Percentiles rank a stretch among this genome's conserved stretches.
Conservation (phyloP, 2,329 filamentous ascomycete species). For the Ophiocordyceps camponoti-floridani region DNA sequence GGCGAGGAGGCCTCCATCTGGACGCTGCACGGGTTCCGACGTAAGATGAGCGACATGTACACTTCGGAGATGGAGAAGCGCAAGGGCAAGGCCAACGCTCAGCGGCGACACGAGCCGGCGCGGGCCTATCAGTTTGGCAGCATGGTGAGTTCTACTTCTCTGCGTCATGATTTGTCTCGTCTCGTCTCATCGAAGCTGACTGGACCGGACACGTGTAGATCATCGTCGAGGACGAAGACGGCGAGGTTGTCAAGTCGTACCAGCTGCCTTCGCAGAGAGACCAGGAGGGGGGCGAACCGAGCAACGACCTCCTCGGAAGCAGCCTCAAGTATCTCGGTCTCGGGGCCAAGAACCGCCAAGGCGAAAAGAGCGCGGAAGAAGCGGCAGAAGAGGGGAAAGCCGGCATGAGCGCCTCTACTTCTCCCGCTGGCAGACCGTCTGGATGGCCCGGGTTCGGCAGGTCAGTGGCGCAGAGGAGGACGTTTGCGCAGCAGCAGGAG, state of each 20-base stretch:
- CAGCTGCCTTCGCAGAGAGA: slow-evolving; percentile 43
- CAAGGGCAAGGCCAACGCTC: slow-evolving; percentile 42
- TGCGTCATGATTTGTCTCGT: no score
- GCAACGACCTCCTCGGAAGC: slow-evolving; percentile 19
- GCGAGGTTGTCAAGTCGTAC: slow-evolving; percentile 73
- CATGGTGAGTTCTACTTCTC: slow-evolving; percentile 34
- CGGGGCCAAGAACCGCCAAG: slow-evolving; percentile 22
- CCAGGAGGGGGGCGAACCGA: slow-evolving; percentile 17
- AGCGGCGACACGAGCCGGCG: slow-evolving; percentile 52
- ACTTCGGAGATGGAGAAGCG: slow-evolving; percentile 44
- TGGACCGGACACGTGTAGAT: slow-evolving; percentile 32
- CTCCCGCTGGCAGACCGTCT: slow-evolving; percentile 21
- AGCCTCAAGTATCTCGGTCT: slow-evolving; percentile 38
- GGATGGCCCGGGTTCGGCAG: slow-evolving; percentile 31
- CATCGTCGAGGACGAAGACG: slow-evolving; percentile 74
- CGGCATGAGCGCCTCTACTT: slow-evolving; percentile 11
- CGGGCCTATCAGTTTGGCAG: slow-evolving; percentile 74
- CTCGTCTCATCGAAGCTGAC: not conserved
- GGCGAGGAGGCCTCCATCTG: slow-evolving; percentile 7
- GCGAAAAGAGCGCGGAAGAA: slow-evolving; percentile 15
- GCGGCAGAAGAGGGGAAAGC: slow-evolving; percentile 14
- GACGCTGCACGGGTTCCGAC: slow-evolving; percentile 25
- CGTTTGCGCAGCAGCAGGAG: slow-evolving; percentile 20
- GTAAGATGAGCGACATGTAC: slow-evolving; percentile 31
- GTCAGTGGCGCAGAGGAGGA: slow-evolving; percentile 20